Conservation (phyloP, 2,329 filamentous ascomycete species). For the Phoma sp. region DNA sequence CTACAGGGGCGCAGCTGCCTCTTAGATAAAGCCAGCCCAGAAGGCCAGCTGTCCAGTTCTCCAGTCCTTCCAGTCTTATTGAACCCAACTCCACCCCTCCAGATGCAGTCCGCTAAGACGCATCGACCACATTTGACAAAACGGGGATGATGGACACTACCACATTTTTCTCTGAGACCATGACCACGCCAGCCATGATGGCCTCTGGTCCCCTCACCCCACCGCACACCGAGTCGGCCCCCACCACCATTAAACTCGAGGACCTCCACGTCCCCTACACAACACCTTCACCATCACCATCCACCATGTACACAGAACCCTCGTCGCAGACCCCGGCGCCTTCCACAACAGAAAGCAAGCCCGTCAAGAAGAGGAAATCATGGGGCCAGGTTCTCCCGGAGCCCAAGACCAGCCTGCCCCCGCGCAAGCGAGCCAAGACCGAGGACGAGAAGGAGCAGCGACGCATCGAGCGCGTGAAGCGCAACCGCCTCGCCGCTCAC, state of each 20-base stretch:
- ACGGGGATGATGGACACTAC: slow-evolving; percentile 39
- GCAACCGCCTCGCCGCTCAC: slow-evolving; percentile 94
- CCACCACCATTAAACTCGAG: slow-evolving; percentile 51
- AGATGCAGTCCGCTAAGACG: slow-evolving; percentile 39
- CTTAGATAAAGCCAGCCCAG: slow-evolving; percentile 44
- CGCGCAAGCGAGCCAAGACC: slow-evolving; percentile 96
- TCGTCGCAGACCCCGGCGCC: slow-evolving; percentile 27
- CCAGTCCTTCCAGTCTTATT: slow-evolving; percentile 36
- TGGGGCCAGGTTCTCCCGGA: slow-evolving; percentile 98
- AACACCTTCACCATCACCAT: slow-evolving; percentile 29
- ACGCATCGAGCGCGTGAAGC: slow-evolving; percentile 93
- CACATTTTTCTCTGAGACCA: slow-evolving; percentile 29
- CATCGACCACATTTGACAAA: slow-evolving; percentile 32
- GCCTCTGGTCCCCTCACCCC: slow-evolving; percentile 31
- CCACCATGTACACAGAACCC: slow-evolving; percentile 24
- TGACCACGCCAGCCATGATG: slow-evolving; percentile 35
- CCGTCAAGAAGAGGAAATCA: slow-evolving; percentile 92
- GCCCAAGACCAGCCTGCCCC: slow-evolving; percentile 94
- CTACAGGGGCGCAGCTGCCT: slow-evolving; percentile 27
- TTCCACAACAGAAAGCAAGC: slow-evolving; percentile 56
- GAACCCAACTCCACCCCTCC: slow-evolving; percentile 35
- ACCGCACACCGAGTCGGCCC: slow-evolving; percentile 28
- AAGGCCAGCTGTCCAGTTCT: slow-evolving; percentile 37
- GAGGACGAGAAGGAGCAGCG: slow-evolving; percentile 99
- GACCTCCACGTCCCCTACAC: slow-evolving; percentile 43